Conservation (phyloP, 768 basidiomycete genomes). For the Podaxis sp. region DNA sequence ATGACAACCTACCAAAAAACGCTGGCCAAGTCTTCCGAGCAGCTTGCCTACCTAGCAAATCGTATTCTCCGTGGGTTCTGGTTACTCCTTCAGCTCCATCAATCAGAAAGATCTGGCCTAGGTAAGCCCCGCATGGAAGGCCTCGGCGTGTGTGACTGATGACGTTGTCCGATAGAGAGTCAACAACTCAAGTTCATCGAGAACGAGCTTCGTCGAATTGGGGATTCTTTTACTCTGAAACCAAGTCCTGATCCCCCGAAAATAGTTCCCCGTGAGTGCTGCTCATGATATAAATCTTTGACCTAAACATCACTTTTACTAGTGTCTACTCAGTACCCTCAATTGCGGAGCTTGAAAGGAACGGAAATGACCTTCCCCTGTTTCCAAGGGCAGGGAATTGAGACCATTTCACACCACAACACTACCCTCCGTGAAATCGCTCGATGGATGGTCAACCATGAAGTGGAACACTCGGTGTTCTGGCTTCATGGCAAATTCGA, state of each 20-base stretch:
- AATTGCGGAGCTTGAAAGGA: not conserved
- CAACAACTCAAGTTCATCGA: not conserved
- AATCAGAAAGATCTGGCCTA: not conserved
- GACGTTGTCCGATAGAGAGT: not conserved
- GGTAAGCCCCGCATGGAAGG: not conserved
- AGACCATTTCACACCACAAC: not conserved
- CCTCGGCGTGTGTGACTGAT: not conserved
- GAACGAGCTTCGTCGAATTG: not conserved
- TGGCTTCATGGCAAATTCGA: conserved; percentile 4
- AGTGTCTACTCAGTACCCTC: not conserved
- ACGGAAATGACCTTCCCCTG: not conserved
- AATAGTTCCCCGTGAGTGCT: not conserved
- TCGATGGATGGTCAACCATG: conserved; percentile 7
- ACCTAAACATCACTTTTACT: not conserved
- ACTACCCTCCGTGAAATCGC: conserved; percentile 1
- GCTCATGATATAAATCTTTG: too few species aligned
- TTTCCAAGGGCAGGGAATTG: not conserved
- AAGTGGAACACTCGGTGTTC: conserved; percentile 1
- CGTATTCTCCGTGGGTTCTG: conserved; percentile 4
- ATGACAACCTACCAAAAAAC: not conserved
- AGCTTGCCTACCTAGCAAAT: not conserved
- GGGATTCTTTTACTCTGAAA: not conserved
- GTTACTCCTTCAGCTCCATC: conserved; percentile 1
- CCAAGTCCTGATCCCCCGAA: not conserved
- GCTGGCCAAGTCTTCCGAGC: not conserved